Conservation (phyloP, 192 early-diverging fungal genomes). For the Bifiguratus adelaidae region DNA sequence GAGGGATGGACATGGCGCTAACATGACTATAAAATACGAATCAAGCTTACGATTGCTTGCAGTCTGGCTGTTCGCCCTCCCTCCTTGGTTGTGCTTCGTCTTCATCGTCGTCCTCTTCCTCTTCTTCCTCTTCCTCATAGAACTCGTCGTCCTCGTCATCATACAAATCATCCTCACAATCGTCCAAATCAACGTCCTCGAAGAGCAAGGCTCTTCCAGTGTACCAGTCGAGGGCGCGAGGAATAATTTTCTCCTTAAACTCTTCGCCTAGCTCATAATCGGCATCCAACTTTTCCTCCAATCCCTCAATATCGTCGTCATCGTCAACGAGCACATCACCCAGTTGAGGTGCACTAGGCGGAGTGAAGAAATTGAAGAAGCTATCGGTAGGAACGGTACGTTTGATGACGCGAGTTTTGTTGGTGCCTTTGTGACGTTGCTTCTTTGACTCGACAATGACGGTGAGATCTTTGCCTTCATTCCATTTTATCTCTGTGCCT, state of each 20-base stretch:
- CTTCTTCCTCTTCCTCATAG: constrained; percentile 41
- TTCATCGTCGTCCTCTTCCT: constrained; percentile 57
- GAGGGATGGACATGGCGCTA: too few relatives aligned
- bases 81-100: constrained; percentile 26
- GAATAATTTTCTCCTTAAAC: constrained; percentile 96
- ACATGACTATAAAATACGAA: too few relatives aligned
- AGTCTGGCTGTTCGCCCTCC: constrained; percentile 23
- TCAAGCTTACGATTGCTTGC: too few relatives aligned
- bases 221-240: constrained; percentile 96
- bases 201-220: constrained; percentile 92
- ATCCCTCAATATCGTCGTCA: constrained; percentile 62
- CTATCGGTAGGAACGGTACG: constrained; percentile 91
- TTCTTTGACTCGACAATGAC: constrained; percentile 95
- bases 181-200: constrained; percentile 52
- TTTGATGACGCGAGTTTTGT: constrained; percentile 97
- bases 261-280: constrained; percentile 98
- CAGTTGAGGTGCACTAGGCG: constrained; percentile 65
- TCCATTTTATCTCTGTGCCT: constrained; percentile 90
- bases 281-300: constrained; percentile 79
- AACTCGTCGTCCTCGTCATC: constrained; percentile 43
- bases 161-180: constrained; percentile 47
- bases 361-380: constrained; percentile 97
- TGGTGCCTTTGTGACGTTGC: constrained; percentile 97
- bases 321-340: constrained; percentile 60
- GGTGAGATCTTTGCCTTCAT: constrained; percentile 92